Evolutionary conservation across 1,284 basidiomycete genomes (phyloP).

Genomic region (Ustilago tritici): DNA sequence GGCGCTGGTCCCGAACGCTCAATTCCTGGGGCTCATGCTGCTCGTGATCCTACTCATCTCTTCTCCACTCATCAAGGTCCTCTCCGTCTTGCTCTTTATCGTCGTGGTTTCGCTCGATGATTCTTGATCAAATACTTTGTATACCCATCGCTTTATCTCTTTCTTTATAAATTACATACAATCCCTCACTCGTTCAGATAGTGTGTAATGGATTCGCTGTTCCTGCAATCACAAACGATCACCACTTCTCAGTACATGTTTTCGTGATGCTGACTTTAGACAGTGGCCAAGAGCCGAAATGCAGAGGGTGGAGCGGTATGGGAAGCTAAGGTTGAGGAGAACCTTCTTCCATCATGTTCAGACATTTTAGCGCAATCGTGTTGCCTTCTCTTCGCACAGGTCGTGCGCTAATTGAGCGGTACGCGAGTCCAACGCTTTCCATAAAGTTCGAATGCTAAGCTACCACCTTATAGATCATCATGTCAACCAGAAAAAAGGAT

Average conservation of each 20-base stretch:
- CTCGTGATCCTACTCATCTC: slow-evolving; percentile 47
- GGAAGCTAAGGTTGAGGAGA: background rate
- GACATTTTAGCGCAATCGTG: background rate
- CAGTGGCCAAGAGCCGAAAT: background rate
- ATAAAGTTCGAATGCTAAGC: too few relatives aligned
- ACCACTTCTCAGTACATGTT: background rate
- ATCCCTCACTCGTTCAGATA: background rate
- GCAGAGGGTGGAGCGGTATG: background rate
- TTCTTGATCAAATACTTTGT: background rate
- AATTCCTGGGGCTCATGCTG: slow-evolving; percentile 40
- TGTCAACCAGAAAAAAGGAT: too few relatives aligned
- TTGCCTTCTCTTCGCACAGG: background rate
- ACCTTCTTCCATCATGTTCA: background rate
- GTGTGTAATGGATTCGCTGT: slow-evolving; percentile 1
- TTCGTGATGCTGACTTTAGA: too few relatives aligned
- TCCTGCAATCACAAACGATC: background rate
- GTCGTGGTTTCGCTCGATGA: slow-evolving; percentile 24
- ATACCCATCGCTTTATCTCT: slow-evolving; percentile 6
- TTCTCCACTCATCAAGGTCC: slow-evolving; percentile 45
- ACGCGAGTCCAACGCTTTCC: slow-evolving; percentile 7
- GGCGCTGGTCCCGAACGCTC: slow-evolving; percentile 31
- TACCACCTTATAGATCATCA: too few relatives aligned
- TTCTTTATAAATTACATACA: background rate
- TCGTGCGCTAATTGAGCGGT: background rate
- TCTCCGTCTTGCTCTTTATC: slow-evolving; percentile 43